phyloP scores from a whole-genome alignment of 2,329 filamentous ascomycete species.

The Aspergillus niger region DNA sequence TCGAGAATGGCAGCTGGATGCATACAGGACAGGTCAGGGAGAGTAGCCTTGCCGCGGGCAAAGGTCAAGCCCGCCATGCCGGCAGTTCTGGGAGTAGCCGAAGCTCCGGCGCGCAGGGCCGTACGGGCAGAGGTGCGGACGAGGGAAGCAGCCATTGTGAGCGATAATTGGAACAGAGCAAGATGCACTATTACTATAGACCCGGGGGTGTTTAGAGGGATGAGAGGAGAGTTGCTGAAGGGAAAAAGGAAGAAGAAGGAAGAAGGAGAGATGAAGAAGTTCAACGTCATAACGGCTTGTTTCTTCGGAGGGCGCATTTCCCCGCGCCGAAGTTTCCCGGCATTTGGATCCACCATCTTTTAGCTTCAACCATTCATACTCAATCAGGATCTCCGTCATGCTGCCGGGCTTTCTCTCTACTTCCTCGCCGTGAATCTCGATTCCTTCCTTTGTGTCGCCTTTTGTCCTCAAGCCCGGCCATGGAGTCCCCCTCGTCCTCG shows the following conservation, averaged over 20 bases:
- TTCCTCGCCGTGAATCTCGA: not conserved
- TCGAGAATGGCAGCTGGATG: slow-evolving; percentile 11
- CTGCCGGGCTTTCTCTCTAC: not conserved
- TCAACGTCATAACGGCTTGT: slow-evolving; percentile 26
- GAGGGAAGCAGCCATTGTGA: slow-evolving; percentile 72
- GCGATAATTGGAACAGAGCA: slow-evolving; percentile 7
- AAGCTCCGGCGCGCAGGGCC: slow-evolving; percentile 68
- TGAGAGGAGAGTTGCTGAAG: slow-evolving; percentile 7
- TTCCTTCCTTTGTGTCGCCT: not conserved
- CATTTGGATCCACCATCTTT: slow-evolving; percentile 1
- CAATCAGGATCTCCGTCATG: not conserved
- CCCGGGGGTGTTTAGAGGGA: slow-evolving; percentile 10
- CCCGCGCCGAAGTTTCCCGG: slow-evolving; percentile 22
- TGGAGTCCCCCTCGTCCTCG: slow-evolving; percentile 36
- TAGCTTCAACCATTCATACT: not conserved
- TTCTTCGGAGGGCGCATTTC: slow-evolving; percentile 23
- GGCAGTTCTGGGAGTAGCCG: slow-evolving; percentile 56
- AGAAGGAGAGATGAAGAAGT: slow-evolving; percentile 13
- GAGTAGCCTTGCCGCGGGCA: slow-evolving; percentile 82
- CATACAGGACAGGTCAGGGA: slow-evolving; percentile 82
- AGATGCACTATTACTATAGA: slow-evolving; percentile 14
- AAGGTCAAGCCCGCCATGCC: slow-evolving; percentile 73
- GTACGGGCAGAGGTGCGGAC: slow-evolving; percentile 72
- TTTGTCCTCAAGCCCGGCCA: slow-evolving; percentile 14
- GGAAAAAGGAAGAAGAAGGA: slow-evolving; percentile 4